These are phyloP conservation scores for Coffea eugenioides DNA, from an alignment of 257 asterid species.

Conservation along the genomic window DNA sequence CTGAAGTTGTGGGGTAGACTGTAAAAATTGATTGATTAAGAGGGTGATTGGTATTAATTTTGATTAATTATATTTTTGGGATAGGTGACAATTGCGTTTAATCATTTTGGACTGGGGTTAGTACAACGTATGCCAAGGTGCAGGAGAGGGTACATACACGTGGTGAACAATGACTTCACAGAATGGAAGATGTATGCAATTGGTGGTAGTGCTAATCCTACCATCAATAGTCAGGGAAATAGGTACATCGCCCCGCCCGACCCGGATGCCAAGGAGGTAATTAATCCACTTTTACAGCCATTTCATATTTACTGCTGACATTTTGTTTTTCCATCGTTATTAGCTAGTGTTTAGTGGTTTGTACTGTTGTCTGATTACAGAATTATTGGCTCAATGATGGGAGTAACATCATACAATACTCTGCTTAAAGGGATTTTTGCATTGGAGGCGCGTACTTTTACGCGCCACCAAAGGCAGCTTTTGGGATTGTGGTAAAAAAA, in stretches of 20 bases:
- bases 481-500: neutral
- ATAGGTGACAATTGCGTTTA: conserved; percentile 45
- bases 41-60: neutral
- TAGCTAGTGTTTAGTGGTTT: neutral
- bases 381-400: neutral
- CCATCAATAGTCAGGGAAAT: conserved; percentile 44
- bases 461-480: neutral
- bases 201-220: conserved; percentile 46
- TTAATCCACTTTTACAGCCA: neutral
- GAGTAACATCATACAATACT: neutral
- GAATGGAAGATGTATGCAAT: conserved; percentile 45
- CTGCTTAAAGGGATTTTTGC: neutral
- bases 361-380: neutral
- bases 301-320: neutral
- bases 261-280: conserved; percentile 42
- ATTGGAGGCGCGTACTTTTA: neutral
- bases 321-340: neutral
- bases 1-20: too few relatives aligned
- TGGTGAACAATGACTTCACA: conserved; percentile 44
- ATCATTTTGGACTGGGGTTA: conserved; percentile 39
- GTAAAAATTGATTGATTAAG: neutral
- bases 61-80: too few relatives aligned
- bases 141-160: conserved; percentile 42
- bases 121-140: conserved; percentile 51
- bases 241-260: conserved; percentile 41